Evolutionary conservation across 2,329 filamentous ascomycete species (phyloP).

Genomic region (Grosmannia serpens): DNA sequence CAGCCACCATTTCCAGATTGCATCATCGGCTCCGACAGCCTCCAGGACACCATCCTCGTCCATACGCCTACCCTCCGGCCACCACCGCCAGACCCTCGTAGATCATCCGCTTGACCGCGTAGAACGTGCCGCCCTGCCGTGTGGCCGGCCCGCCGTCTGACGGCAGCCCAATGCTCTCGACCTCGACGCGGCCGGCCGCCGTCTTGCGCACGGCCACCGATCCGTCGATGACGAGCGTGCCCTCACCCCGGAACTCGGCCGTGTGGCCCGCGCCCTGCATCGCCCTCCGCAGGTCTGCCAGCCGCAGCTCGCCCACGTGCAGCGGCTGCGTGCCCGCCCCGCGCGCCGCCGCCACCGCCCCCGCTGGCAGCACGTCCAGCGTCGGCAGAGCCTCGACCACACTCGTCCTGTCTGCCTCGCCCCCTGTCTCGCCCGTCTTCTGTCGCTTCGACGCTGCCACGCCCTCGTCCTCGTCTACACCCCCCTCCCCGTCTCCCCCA

Average conservation of each 20-base stretch:
- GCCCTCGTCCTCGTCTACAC: slow-evolving; percentile 6
- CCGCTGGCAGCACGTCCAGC: slow-evolving; percentile 41
- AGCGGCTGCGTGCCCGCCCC: slow-evolving; percentile 68
- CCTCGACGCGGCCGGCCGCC: slow-evolving; percentile 73
- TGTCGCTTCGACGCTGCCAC: not conserved
- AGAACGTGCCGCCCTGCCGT: slow-evolving; percentile 55
- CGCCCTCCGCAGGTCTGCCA: slow-evolving; percentile 76
- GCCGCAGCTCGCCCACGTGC: slow-evolving; percentile 83
- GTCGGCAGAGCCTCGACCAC: slow-evolving; percentile 27
- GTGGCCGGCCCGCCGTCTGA: slow-evolving; percentile 27
- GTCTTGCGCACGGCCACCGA: slow-evolving; percentile 82
- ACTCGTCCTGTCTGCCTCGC: not conserved
- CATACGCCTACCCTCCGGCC: slow-evolving; percentile 44
- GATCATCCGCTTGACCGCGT: slow-evolving; percentile 79
- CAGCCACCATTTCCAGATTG: too few relatives aligned
- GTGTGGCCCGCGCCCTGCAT: slow-evolving; percentile 75
- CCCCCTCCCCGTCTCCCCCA: slow-evolving; percentile 20
- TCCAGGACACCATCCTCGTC: too few relatives aligned
- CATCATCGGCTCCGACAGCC: too few relatives aligned
- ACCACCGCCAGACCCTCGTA: slow-evolving; percentile 92
- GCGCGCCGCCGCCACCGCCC: slow-evolving; percentile 57
- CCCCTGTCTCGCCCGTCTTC: not conserved
- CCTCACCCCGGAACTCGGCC: slow-evolving; percentile 88
- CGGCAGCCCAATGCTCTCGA: slow-evolving; percentile 61
- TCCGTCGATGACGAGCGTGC: slow-evolving; percentile 80